Percentiles rank a stretch among this genome's conserved stretches.
phyloP scores from a whole-genome alignment of 1,284 basidiomycete species.

The Polyporus tsugae region DNA sequence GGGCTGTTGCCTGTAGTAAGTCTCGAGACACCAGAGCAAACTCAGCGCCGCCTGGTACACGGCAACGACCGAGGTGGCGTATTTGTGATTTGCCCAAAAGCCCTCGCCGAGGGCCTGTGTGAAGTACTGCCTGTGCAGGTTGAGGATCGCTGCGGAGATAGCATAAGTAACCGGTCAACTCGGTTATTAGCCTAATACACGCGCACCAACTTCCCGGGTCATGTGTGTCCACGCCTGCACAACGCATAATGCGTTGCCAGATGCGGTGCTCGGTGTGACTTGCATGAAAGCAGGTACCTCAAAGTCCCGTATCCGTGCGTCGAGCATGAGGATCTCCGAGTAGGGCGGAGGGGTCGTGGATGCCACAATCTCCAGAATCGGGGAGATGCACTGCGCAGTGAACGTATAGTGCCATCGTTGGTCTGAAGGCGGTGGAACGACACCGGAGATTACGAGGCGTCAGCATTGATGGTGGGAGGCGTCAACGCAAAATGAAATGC shows the following conservation, averaged over 20 bases:
- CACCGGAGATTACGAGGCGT: constrained; percentile 1
- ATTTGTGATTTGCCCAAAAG: constrained; percentile 65
- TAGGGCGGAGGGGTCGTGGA: constrained; percentile 38
- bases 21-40: constrained; percentile 61
- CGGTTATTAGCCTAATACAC: constrained; percentile 34
- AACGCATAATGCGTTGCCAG: constrained; percentile 37
- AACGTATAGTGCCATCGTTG: constrained; percentile 43
- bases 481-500: constrained; percentile 17
- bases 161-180: constrained; percentile 15
- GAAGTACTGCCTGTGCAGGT: constrained; percentile 75
- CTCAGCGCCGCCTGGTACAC: constrained; percentile 64
- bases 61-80: constrained; percentile 69
- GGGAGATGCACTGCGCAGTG: constrained; percentile 39
- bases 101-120: constrained; percentile 70
- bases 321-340: constrained; percentile 39
- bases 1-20: constrained; percentile 63
- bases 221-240: constrained; percentile 44
- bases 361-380: constrained; percentile 37
- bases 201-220: constrained; percentile 64
- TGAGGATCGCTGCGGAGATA: constrained; percentile 61
- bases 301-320: constrained; percentile 41
- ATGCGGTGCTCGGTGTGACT: constrained; percentile 33
- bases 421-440: constrained; percentile 30
- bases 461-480: not conserved
- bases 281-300: constrained; percentile 38